Evolutionary conservation across 345 rosid genomes (phyloP).

Genomic region (Citrus unshiu): DNA sequence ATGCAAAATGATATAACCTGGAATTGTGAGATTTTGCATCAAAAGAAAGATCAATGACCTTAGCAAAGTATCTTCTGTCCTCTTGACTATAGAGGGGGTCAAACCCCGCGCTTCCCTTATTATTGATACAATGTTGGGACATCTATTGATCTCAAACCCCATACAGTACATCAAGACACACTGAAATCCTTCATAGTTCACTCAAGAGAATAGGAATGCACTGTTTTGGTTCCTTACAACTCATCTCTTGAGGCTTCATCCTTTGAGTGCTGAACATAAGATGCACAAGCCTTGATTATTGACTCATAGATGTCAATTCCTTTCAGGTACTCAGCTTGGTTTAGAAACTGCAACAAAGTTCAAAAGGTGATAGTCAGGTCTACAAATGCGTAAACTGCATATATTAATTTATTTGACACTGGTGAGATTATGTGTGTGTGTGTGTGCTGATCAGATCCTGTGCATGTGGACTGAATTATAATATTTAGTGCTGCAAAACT

Average conservation of each 20-base stretch:
- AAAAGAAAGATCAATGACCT: not conserved
- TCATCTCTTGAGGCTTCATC: conserved; percentile 55
- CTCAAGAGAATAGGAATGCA: not conserved
- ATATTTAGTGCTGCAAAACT: not conserved
- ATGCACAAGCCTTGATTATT: conserved; percentile 61
- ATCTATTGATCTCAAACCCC: not conserved
- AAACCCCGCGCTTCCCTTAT: not conserved
- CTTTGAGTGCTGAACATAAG: conserved; percentile 31
- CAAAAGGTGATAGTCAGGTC: conserved; percentile 8
- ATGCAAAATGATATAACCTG: not conserved
- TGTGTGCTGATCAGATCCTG: not conserved
- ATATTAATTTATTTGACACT: conserved; percentile 40
- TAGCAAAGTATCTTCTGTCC: not conserved
- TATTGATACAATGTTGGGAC: conserved; percentile 4
- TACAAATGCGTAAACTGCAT: not conserved
- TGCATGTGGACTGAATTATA: not conserved
- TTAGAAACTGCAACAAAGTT: conserved; percentile 57
- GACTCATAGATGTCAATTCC: conserved; percentile 74
- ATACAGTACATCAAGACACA: not conserved
- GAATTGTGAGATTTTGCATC: not conserved
- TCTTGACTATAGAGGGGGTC: not conserved
- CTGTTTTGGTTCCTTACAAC: conserved; percentile 33
- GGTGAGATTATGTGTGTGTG: too few species aligned
- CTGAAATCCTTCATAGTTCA: too few species aligned
- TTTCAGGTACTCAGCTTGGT: conserved; percentile 76